Evolutionary conservation across 1,284 basidiomycete species (phyloP).

Genomic region (Phellinidium pouzarii): DNA sequence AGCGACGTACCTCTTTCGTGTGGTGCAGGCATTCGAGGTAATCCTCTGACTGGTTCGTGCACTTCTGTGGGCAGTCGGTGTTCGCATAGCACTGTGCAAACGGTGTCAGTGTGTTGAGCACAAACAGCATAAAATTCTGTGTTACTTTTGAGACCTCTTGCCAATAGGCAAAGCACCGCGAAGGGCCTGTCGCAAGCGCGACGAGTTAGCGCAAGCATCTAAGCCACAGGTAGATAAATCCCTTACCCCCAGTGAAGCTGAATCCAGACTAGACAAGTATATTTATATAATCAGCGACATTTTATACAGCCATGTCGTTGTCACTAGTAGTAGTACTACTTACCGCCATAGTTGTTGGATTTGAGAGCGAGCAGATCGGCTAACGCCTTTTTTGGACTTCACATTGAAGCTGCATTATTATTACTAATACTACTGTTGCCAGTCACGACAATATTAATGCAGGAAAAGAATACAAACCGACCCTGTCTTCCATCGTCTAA

Average conservation of each 20-base stretch:
- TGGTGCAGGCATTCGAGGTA: slow-evolving; percentile 93
- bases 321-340: slow-evolving; percentile 9
- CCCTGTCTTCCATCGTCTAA: too few relatives aligned
- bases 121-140: neutral
- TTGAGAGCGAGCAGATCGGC: too few relatives aligned
- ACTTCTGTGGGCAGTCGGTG: slow-evolving; percentile 73
- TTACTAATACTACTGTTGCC: too few relatives aligned
- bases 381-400: too few relatives aligned
- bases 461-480: too few relatives aligned
- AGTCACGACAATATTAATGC: too few relatives aligned
- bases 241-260: slow-evolving; percentile 56
- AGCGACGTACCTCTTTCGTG: slow-evolving; percentile 71
- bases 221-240: slow-evolving; percentile 19
- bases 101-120: neutral
- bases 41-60: slow-evolving; percentile 72
- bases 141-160: slow-evolving; percentile 80
- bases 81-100: slow-evolving; percentile 74
- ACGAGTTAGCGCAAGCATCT: slow-evolving; percentile 1
- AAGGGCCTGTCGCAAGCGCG: slow-evolving; percentile 50
- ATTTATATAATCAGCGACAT: neutral
- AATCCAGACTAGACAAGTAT: slow-evolving; percentile 43
- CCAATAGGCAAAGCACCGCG: slow-evolving; percentile 91
- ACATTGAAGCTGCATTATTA: too few relatives aligned
- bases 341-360: slow-evolving; percentile 19
- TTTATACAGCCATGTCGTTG: neutral